Evolutionary conservation across 1,284 basidiomycete genomes (phyloP).

Genomic region (Fomitopsis pinicola): DNA sequence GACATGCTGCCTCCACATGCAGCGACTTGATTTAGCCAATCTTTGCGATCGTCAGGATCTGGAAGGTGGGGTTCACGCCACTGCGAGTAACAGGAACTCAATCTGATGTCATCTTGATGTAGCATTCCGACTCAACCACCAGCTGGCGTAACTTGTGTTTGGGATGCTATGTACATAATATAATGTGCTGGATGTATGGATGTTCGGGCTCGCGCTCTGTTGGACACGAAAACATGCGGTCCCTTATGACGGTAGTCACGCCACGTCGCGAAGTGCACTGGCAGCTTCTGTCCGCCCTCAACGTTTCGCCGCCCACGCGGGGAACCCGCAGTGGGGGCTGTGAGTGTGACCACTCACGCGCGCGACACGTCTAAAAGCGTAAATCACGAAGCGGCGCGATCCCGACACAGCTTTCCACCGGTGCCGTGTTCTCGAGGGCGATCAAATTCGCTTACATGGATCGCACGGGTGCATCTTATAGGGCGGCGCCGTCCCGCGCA

Average conservation of each 20-base stretch:
- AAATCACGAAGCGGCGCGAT: neutral
- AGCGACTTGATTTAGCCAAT: slow-evolving; percentile 66
- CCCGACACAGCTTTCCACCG: neutral
- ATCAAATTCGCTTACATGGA: neutral
- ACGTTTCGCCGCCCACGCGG: no score
- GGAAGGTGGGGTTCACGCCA: slow-evolving; percentile 47
- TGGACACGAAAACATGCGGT: neutral
- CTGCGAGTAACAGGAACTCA: neutral
- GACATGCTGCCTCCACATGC: slow-evolving; percentile 75
- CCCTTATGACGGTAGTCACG: neutral
- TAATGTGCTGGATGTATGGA: neutral
- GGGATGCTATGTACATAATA: neutral
- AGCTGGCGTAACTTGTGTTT: slow-evolving; percentile 2
- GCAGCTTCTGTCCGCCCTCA: no score
- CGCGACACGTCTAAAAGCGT: neutral
- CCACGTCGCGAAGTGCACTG: neutral
- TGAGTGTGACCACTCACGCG: neutral
- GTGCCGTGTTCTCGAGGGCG: neutral
- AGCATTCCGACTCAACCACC: slow-evolving; percentile 24
- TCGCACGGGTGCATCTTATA: neutral
- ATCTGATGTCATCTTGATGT: neutral
- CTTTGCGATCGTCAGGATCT: slow-evolving; percentile 69
- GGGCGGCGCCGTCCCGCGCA: neutral
- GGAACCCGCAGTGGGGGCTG: no score
- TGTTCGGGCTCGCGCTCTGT: neutral